Evolutionary conservation across 257 asterid genomes (phyloP), one percentile per base, ranked within the genome.

Genomic region (Fraxinus anomala): DNA sequence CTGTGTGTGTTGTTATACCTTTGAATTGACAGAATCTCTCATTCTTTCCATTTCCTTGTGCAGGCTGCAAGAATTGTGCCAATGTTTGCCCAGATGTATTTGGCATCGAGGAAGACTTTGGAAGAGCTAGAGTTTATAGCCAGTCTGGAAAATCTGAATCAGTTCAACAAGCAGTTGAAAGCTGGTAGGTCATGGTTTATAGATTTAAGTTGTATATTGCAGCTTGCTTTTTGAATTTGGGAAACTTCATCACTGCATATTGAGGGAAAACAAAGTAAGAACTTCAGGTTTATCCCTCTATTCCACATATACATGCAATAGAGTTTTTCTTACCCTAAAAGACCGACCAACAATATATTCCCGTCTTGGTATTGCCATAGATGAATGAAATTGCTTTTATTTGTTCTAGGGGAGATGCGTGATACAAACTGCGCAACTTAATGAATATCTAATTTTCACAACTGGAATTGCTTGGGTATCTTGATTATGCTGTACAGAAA

Each of bases 51-150:
- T 47, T 37, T 51, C 40, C 17, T 73, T 71, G 77, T 73, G 47
- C 85, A 96, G 99, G 99, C 66, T 93, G 99, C 91, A 96, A 93
- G 89, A 96, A 93, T 72, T 96, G 99, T 82, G 94, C 94, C 77
- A 92, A 92, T 84, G 94, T 96, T 65, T 92, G 97, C 80, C 74
- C 92, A 2, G 77, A 72, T 70, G 97, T 96, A 74, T 96, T 96
- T 80, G 86, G 80, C 70, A 96, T 96, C 28, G 99, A 96, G 84
- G 99, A 96, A 83, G 99, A 96, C 73, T 93, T 88, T 81, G 99
- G 99, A 84, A 90, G 99, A 86, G 99, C 99, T 80, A 85, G 99
- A 88, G 99, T 87, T 73, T 91, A 96, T 67, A 59, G 74, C 84
- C 99, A 96, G 83, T 70, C 80, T 17, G 99, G 98, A 77, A 82